These are phyloP conservation scores for Paxillus ammoniavirescens DNA, from an alignment of 768 basidiomycete species.

Conservation along the genomic window DNA sequence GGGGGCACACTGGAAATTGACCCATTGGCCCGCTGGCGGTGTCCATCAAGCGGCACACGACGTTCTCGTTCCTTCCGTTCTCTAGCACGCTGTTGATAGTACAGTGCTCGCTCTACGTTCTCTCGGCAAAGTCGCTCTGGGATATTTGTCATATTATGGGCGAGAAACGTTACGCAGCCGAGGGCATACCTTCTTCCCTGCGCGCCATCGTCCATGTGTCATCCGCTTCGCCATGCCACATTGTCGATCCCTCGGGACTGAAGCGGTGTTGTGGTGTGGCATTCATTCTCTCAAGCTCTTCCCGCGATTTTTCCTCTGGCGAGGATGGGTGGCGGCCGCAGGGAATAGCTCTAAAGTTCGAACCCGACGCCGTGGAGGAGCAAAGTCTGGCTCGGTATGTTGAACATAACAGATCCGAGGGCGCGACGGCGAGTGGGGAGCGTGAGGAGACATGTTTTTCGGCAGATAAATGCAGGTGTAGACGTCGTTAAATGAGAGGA, in stretches of 20 bases:
- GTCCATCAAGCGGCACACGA: not conserved
- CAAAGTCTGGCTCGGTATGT: not conserved
- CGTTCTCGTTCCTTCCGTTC: slow-evolving; percentile 3
- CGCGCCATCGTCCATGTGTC: not conserved
- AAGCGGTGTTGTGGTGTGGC: not conserved
- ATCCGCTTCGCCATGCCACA: not conserved
- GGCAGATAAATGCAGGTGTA: not conserved
- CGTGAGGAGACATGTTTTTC: not conserved
- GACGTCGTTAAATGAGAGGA: not conserved
- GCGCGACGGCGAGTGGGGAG: not conserved
- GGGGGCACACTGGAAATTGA: not conserved
- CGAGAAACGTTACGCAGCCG: not conserved
- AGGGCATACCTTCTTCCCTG: slow-evolving; percentile 8
- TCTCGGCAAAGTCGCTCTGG: slow-evolving; percentile 3
- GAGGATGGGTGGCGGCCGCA: not conserved
- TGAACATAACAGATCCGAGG: not conserved
- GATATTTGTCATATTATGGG: not conserved
- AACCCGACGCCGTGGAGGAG: not conserved
- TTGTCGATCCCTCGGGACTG: not conserved
- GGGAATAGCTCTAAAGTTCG: not conserved
- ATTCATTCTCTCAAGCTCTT: not conserved
- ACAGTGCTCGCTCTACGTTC: not conserved
- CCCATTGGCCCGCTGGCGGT: not conserved
- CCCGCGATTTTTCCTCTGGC: not conserved
- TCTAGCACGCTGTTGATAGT: not conserved